Conservation (phyloP, 768 basidiomycete genomes). For the Tylopilus vinaceipallidus region DNA sequence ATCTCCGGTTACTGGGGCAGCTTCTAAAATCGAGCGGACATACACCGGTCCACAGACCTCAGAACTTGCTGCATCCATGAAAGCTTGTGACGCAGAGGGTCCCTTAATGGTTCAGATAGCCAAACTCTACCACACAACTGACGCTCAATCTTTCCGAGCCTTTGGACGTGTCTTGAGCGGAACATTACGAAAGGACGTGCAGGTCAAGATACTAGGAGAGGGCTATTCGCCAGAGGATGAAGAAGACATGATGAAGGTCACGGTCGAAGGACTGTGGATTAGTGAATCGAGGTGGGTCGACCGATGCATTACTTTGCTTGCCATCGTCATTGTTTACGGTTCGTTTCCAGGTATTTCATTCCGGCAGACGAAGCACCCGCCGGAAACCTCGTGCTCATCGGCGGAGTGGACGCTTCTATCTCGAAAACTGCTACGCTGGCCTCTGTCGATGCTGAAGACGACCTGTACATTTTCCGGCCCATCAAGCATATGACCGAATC, state of each 20-base stretch:
- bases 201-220: conserved; percentile 95
- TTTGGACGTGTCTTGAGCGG: conserved; percentile 95
- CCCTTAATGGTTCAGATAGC: conserved; percentile 92
- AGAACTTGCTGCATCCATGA: conserved; percentile 76
- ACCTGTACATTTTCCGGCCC: conserved; percentile 92
- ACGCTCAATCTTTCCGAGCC: conserved; percentile 94
- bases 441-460: conserved; percentile 69
- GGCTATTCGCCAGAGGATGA: conserved; percentile 99
- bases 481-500: conserved; percentile 97
- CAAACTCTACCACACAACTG: conserved; percentile 95
- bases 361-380: conserved; percentile 86
- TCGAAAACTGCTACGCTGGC: conserved; percentile 92
- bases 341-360: conserved; percentile 71
- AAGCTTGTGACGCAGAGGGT: conserved; percentile 76
- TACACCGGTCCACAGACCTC: conserved; percentile 89
- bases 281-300: conserved; percentile 86
- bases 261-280: conserved; percentile 87
- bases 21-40: conserved; percentile 72
- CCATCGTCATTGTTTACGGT: neutral
- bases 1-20: conserved; percentile 61
- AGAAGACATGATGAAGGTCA: conserved; percentile 91
- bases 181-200: conserved; percentile 77
- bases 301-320: neutral
- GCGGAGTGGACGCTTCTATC: conserved; percentile 92
- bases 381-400: conserved; percentile 90